These are phyloP conservation scores for Aspergillus quadrilineatus DNA, from an alignment of 2,329 filamentous ascomycete species.

Conservation along the genomic window DNA sequence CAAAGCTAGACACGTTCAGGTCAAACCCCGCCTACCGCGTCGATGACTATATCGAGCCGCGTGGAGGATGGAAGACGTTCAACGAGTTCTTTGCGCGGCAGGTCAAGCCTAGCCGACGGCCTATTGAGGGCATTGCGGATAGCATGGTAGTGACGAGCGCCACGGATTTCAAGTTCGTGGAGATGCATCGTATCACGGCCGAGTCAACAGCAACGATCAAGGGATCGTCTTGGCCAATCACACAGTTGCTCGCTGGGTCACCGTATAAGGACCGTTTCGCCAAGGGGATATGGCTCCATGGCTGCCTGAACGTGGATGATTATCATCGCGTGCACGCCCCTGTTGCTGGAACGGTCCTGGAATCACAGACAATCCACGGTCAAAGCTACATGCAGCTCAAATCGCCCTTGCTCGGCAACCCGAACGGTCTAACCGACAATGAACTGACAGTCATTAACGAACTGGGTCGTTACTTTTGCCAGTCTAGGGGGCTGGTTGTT, in stretches of 20 bases:
- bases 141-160: neutral
- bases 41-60: neutral
- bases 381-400: slow-evolving; percentile 4
- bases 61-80: slow-evolving; percentile 14
- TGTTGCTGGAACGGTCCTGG: slow-evolving; percentile 4
- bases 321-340: slow-evolving; percentile 17
- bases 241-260: neutral
- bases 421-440: neutral
- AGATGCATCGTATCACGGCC: neutral
- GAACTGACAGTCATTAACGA: slow-evolving; percentile 33
- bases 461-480: slow-evolving; percentile 44
- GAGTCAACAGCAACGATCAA: neutral
- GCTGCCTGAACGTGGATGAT: slow-evolving; percentile 8
- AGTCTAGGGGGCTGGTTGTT: slow-evolving; percentile 41
- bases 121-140: neutral
- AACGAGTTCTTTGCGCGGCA: slow-evolving; percentile 17
- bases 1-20: slow-evolving; percentile 9
- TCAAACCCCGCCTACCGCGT: slow-evolving; percentile 4
- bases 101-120: neutral
- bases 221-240: neutral
- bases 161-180: slow-evolving; percentile 1
- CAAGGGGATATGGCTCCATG: slow-evolving; percentile 9
- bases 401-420: too few species aligned
- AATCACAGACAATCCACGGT: neutral
- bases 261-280: neutral